Evolutionary conservation across 2,329 filamentous ascomycete genomes (phyloP).

Genomic region (Penicillium occitanis): DNA sequence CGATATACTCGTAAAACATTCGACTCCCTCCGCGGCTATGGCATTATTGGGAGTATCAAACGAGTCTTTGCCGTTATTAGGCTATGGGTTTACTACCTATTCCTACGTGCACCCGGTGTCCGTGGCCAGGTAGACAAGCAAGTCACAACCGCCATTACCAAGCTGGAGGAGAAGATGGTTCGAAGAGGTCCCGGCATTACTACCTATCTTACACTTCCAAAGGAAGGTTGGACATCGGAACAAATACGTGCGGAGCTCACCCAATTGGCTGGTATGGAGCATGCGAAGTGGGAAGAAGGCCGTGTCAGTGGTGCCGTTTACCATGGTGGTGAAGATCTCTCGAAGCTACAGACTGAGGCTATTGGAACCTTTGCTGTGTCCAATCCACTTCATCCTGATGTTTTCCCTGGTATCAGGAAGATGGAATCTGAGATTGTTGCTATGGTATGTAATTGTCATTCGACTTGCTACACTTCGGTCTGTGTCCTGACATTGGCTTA

Average conservation of each 20-base stretch:
- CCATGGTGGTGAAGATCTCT: conserved; percentile 79
- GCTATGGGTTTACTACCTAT: conserved; percentile 76
- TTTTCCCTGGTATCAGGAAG: conserved; percentile 96
- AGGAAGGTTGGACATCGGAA: conserved; percentile 78
- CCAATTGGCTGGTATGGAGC: conserved; percentile 78
- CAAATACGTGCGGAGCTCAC: conserved; percentile 76
- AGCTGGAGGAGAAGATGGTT: conserved; percentile 81
- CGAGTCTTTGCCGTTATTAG: conserved; percentile 72
- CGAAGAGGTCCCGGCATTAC: conserved; percentile 68
- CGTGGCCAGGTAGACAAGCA: conserved; percentile 82
- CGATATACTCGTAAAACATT: conserved; percentile 77
- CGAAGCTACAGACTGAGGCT: conserved; percentile 85
- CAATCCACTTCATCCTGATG: conserved; percentile 96
- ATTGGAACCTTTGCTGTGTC: conserved; percentile 92
- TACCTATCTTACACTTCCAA: conserved; percentile 73
- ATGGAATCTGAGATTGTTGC: conserved; percentile 98
- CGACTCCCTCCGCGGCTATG: conserved; percentile 85
- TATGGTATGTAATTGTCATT: conserved; percentile 65
- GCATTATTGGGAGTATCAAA: conserved; percentile 73
- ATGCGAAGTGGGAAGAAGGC: conserved; percentile 96
- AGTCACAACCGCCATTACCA: conserved; percentile 73
- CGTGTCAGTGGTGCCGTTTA: conserved; percentile 94
- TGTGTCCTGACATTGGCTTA: conserved; percentile 27
- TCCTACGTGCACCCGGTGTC: conserved; percentile 83
- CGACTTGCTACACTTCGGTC: background rate